These are phyloP conservation scores for Epichloe uncinata DNA, from an alignment of 2,329 filamentous ascomycete species.

Conservation along the genomic window DNA sequence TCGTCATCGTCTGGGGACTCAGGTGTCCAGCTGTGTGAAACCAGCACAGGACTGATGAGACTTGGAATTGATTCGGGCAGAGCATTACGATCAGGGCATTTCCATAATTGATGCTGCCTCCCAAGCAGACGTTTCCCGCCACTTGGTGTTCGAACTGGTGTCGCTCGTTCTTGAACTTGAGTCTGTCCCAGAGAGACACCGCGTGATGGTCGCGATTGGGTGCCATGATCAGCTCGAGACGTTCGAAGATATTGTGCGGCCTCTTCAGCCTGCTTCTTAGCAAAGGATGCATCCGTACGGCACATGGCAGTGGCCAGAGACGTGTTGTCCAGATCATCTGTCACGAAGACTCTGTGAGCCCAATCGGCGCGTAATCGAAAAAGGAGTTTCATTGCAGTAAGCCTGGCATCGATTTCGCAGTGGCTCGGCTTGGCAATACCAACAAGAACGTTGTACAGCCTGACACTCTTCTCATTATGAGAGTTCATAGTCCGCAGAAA, in stretches of 20 bases:
- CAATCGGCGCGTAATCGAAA: constrained; percentile 77
- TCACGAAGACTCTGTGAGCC: constrained; percentile 61
- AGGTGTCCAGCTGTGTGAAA: constrained; percentile 20
- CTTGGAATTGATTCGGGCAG: constrained; percentile 34
- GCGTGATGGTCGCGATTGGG: constrained; percentile 27
- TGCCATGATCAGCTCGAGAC: constrained; percentile 31
- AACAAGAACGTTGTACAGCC: constrained; percentile 49
- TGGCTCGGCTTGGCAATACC: constrained; percentile 46
- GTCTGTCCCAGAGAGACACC: constrained; percentile 39
- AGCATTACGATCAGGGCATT: constrained; percentile 41
- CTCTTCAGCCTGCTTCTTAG: constrained; percentile 38
- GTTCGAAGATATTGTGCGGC: constrained; percentile 30
- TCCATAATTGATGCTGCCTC: constrained; percentile 42
- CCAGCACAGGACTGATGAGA: constrained; percentile 37
- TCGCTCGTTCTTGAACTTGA: constrained; percentile 28
- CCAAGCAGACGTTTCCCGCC: constrained; percentile 19
- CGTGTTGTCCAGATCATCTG: constrained; percentile 55
- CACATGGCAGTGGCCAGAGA: constrained; percentile 59
- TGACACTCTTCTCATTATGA: constrained; percentile 50
- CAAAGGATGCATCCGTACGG: constrained; percentile 43
- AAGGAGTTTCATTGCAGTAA: constrained; percentile 64
- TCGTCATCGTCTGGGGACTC: constrained; percentile 7
- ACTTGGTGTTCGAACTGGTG: constrained; percentile 29
- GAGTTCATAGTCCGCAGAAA: constrained; percentile 61
- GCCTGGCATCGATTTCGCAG: constrained; percentile 53